Evolutionary conservation across 768 basidiomycete species (phyloP), one percentile per base, ranked within the genome.

Genomic region (Lactifluus hygrophoroides): DNA sequence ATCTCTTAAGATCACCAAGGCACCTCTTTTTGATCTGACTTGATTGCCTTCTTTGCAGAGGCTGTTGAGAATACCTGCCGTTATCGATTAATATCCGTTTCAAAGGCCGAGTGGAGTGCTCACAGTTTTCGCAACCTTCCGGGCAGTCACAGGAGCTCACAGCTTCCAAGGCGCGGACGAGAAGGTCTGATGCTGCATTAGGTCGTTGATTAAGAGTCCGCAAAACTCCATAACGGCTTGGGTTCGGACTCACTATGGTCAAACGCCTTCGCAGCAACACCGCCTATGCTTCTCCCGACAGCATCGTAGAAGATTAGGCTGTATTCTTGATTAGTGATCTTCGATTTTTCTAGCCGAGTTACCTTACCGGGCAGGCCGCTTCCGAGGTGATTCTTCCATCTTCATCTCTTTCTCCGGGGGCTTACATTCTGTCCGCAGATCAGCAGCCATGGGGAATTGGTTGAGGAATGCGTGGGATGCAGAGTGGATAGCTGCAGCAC

Each of bases 401-500:
- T 76, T 81, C 69, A 83, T 83, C 71, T 90, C 88, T 67, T 90
- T 90, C 67, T 87, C 83, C 3, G 81, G 72, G 0, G 80, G 81
- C 68, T 90, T 90, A 73, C 93, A 94, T 67, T 94, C 93, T 2
- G 91, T 93, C 58, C 74, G 78, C 34, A 94, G 69, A 56, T 91
- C 89, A 30, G 76, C 74, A 0, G 80, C 78, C 62, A 93, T 72
- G 5, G 81, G 74, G 64, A 90, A 91, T 42, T 81, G 79, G 65
- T 90, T 92, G 61, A 94, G 71, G 65, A 93, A 77, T 0, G 89
- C 89, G 67, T 95, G 93, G 63, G 85, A 77, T 3, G 92, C 91
- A 5, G 90, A 80, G 66, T 95, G 92, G 48, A 94, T 90, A 0
- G 85, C 87, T 49, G 81, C 91, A 0, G 91, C 89, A 0, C 83